Conservation (phyloP, 116 monocot species). For the Dioscorea cayenensis region DNA sequence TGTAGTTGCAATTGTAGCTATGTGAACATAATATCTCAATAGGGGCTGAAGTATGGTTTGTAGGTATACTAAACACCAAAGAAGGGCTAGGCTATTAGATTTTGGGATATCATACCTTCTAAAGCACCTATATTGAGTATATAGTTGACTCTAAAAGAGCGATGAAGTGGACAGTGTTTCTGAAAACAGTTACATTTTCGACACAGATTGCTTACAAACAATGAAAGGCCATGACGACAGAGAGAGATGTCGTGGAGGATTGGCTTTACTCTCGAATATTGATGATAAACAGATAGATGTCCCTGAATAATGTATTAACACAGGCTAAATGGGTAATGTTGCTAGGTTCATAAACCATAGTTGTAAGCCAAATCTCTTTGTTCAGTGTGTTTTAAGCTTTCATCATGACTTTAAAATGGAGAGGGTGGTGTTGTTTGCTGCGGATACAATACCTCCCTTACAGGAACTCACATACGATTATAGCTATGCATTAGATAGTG, state of each 20-base stretch:
- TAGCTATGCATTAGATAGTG: too few relatives aligned
- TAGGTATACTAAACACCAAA: conserved; percentile 73
- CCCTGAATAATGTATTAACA: conserved; percentile 78
- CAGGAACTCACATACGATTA: conserved; percentile 74
- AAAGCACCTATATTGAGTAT: conserved; percentile 91
- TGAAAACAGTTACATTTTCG: conserved; percentile 83
- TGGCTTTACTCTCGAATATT: conserved; percentile 10
- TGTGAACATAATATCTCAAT: conserved; percentile 72
- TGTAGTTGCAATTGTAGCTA: conserved; percentile 54
- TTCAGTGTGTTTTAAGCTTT: conserved; percentile 73
- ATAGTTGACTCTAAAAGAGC: conserved; percentile 48
- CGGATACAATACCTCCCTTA: conserved; percentile 81
- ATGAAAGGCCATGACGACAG: conserved; percentile 84
- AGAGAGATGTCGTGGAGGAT: conserved; percentile 49
- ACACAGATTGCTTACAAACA: conserved; percentile 85
- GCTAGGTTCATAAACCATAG: conserved; percentile 95
- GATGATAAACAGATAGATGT: conserved; percentile 41
- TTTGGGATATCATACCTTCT: conserved; percentile 87
- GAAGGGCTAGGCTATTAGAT: conserved; percentile 92
- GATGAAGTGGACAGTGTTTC: conserved; percentile 40
- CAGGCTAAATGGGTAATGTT: conserved; percentile 52
- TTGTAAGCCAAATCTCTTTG: conserved; percentile 87
- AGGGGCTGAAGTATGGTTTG: conserved; percentile 67
- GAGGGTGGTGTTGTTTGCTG: conserved; percentile 73
- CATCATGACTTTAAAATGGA: conserved; percentile 74